phyloP scores from a whole-genome alignment of 192 early-diverging fungal species.

The Kappamyces sp. region DNA sequence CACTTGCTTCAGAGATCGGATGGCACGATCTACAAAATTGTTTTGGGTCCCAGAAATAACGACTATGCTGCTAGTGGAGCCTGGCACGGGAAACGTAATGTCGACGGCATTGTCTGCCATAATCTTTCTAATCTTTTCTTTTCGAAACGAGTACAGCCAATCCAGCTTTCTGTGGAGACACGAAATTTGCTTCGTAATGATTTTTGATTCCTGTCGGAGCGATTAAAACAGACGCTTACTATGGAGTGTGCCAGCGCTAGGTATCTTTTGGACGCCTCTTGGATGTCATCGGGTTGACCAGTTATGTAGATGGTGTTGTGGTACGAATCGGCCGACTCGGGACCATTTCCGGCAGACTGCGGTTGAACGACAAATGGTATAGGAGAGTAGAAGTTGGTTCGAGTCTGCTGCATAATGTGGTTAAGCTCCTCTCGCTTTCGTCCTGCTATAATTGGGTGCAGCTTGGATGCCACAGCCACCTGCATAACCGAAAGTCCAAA shows the following conservation, averaged over 20 bases:
- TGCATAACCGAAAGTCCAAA: conserved; percentile 15
- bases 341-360: conserved; percentile 9
- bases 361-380: conserved; percentile 43
- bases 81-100: conserved; percentile 59
- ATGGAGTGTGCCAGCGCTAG: neutral
- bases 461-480: conserved; percentile 41
- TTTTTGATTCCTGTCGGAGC: neutral
- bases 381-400: conserved; percentile 53
- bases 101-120: conserved; percentile 73
- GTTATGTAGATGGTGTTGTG: conserved; percentile 61
- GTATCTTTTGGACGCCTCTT: conserved; percentile 30
- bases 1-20: conserved; percentile 64
- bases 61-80: conserved; percentile 42
- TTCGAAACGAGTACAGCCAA: conserved; percentile 64
- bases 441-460: conserved; percentile 68
- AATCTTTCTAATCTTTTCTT: conserved; percentile 57
- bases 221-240: neutral
- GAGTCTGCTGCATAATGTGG: conserved; percentile 61
- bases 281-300: conserved; percentile 46
- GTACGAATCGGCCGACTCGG: conserved; percentile 26
- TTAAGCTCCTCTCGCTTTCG: conserved; percentile 54
- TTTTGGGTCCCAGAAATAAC: conserved; percentile 59
- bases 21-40: conserved; percentile 66
- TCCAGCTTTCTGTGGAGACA: conserved; percentile 69
- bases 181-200: conserved; percentile 37